Evolutionary conservation across 352 stramenopile species (phyloP).

Genomic region (Globisporangium spiculum): DNA sequence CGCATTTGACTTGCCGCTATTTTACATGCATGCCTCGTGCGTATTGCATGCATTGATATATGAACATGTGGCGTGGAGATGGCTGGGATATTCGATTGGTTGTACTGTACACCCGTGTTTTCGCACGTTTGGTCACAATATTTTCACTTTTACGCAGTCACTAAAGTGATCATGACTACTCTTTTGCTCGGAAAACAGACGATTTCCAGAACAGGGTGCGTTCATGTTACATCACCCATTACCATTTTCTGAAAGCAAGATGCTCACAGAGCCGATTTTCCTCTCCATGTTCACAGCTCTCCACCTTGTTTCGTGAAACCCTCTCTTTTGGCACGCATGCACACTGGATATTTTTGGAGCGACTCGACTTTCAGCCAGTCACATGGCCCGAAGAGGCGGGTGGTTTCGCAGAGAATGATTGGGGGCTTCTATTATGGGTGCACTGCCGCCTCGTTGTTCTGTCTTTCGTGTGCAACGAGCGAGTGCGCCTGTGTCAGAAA

Average conservation of each 20-base stretch:
- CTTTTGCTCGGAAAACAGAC: neutral
- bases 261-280: neutral
- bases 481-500: neutral
- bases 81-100: no score
- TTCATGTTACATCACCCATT: neutral
- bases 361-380: slow-evolving; percentile 7
- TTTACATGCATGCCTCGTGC: neutral
- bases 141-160: neutral
- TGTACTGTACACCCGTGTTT: no score
- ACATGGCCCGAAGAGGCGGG: neutral
- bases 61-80: neutral
- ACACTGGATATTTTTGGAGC: slow-evolving; percentile 9
- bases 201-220: neutral
- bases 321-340: neutral
- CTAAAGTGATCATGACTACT: neutral
- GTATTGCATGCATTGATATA: neutral
- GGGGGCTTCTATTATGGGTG: neutral
- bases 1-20: neutral
- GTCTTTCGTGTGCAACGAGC: neutral
- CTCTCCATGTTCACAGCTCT: neutral
- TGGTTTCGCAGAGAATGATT: slow-evolving; percentile 8
- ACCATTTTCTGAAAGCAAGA: neutral
- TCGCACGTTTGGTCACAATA: neutral
- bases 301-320: neutral
- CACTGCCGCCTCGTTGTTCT: neutral